These are phyloP conservation scores for Knufia petricola DNA, from an alignment of 2,329 filamentous ascomycete species.

Conservation along the genomic window DNA sequence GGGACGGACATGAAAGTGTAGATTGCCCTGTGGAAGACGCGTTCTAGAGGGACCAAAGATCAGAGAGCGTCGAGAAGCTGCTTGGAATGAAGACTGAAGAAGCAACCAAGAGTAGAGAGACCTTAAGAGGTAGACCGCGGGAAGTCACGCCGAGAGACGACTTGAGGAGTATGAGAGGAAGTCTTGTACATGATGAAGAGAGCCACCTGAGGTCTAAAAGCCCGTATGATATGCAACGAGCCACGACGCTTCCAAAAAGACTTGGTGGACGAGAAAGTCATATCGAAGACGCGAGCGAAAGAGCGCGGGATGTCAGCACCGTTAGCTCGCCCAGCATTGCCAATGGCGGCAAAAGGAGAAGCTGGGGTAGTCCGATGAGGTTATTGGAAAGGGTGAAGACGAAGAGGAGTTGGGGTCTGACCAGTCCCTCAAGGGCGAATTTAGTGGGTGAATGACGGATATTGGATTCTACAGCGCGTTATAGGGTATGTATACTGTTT, in stretches of 20 bases:
- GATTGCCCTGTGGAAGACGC: slow-evolving; percentile 71
- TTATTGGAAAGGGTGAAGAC: background rate
- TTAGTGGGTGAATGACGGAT: no score
- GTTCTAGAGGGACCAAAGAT: slow-evolving; percentile 7
- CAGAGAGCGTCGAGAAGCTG: background rate
- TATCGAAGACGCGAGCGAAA: background rate
- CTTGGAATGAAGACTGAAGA: background rate
- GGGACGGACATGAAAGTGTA: slow-evolving; percentile 91
- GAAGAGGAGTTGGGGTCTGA: background rate
- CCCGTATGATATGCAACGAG: no score
- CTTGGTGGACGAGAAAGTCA: no score
- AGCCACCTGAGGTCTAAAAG: background rate
- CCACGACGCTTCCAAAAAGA: no score
- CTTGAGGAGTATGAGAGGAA: background rate
- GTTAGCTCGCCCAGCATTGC: background rate
- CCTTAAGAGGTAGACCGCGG: background rate
- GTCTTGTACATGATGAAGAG: background rate
- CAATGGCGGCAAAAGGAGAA: background rate
- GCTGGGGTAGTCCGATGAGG: background rate
- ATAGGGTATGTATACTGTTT: no score
- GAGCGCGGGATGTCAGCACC: background rate
- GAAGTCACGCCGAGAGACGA: background rate
- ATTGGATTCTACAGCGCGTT: no score
- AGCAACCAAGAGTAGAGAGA: background rate
- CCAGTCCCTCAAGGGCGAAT: no score